Conservation (phyloP, 2,329 filamentous ascomycete genomes). For the Colletotrichum zoysiae region DNA sequence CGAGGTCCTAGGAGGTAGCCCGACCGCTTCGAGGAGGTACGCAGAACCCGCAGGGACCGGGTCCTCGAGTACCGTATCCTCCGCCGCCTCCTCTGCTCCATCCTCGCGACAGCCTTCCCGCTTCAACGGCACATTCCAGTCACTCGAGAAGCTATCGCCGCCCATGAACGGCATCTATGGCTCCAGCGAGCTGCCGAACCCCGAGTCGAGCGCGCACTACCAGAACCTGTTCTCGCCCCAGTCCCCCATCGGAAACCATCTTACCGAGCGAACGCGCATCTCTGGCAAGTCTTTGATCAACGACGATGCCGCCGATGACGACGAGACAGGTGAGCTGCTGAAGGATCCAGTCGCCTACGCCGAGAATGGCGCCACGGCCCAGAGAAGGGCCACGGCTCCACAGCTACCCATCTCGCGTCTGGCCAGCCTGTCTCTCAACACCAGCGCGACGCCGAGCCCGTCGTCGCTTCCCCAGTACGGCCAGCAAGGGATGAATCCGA, state of each 20-base stretch:
- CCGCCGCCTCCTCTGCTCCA: slow-evolving; percentile 56
- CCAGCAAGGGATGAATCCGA: slow-evolving; percentile 46
- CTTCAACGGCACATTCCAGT: slow-evolving; percentile 71
- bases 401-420: slow-evolving; percentile 79
- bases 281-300: slow-evolving; percentile 80
- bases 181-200: slow-evolving; percentile 69
- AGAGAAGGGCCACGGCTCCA: slow-evolving; percentile 78
- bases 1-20: slow-evolving; percentile 65
- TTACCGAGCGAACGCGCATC: slow-evolving; percentile 70
- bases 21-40: slow-evolving; percentile 49
- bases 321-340: slow-evolving; percentile 79
- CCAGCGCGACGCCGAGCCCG: slow-evolving; percentile 62
- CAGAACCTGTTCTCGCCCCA: slow-evolving; percentile 79
- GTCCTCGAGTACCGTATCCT: slow-evolving; percentile 53
- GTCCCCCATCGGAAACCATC: slow-evolving; percentile 78
- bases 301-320: slow-evolving; percentile 72
- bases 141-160: slow-evolving; percentile 72
- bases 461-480: slow-evolving; percentile 65
- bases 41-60: slow-evolving; percentile 44
- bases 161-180: slow-evolving; percentile 67
- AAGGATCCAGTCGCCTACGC: slow-evolving; percentile 80
- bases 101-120: slow-evolving; percentile 68
- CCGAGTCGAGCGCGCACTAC: slow-evolving; percentile 66
- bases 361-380: slow-evolving; percentile 69
- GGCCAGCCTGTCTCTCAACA: slow-evolving; percentile 78